Base-by-base conservation (phyloP, 2,329 filamentous ascomycete species). In the Coleophoma crateriformis region DNA sequence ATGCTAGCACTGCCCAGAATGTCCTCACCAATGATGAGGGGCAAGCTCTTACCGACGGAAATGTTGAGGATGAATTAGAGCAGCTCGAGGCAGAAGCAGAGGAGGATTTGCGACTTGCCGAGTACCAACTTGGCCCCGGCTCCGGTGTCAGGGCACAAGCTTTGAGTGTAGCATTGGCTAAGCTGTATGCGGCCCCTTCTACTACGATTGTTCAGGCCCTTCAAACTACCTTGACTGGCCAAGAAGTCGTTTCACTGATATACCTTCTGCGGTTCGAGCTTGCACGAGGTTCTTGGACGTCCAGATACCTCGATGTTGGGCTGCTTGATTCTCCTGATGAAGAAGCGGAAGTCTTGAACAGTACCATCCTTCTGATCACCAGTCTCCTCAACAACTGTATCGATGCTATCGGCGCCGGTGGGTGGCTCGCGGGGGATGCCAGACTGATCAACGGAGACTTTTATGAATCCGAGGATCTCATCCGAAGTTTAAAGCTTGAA, bases 271-370 rank as follows among this genome's bases (percentile, higher is more conserved):
- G 87, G 49, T 76, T 85, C 55, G 86, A 91, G 68, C 75, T 92
- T 42, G 80, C 84, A 46, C 81, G 83, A 55, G 87, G 87, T 50
- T 84, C 84, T 33, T 92, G 88, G 88, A 89, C 85, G 0, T 79
- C 82, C 15, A 76, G 80, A 19, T 90, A 90, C 65, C 69, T 87
- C 35, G 85, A 87, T 58, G 67, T 71, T 11, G 75, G 77, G 14
- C 67, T 72, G 46, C 69, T 74, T 32, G 74, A 78, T 37, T 60
- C 67, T 13, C 67, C 71, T 20, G 68, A 70, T n/a, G 73, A 75
- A 7, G 65, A 67, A 11, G 64, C 71, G 13, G 70, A 73, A 3
- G 79, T 82, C 0, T 80, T 84, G 17, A 83, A 90, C 59, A 80
- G 81, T 45, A 81, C 84, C 46, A 85, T 91, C 56, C 75, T 80